Percentiles rank a stretch among this genome's conserved stretches.
These are phyloP conservation scores for Dillenia suffruticosa DNA, from an alignment of 164 flowering plant species.

Conservation along the genomic window DNA sequence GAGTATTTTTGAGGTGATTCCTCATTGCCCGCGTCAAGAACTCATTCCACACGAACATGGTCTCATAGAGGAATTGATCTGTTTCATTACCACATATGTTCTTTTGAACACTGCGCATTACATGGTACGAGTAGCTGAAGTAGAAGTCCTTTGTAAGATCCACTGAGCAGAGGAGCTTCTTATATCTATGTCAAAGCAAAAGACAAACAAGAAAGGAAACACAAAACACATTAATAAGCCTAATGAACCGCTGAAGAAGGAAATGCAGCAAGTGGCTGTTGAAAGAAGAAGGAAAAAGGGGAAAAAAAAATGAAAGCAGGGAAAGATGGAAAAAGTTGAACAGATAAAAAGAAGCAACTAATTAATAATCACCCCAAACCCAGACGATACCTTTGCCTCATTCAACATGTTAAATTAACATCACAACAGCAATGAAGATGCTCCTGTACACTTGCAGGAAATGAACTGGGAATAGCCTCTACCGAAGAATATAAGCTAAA, in stretches of 20 bases:
- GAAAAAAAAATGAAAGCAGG: constrained; percentile 8
- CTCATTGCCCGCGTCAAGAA: constrained; percentile 82
- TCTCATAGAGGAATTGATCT: constrained; percentile 54
- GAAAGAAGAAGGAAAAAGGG: constrained; percentile 5
- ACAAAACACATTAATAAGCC: not conserved
- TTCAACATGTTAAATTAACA: constrained; percentile 45
- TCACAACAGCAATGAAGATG: constrained; percentile 44
- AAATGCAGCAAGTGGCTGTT: constrained; percentile 6
- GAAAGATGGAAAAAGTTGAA: constrained; percentile 1
- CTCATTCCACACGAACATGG: constrained; percentile 99
- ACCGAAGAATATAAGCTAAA: constrained; percentile 17
- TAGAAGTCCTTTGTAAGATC: constrained; percentile 99
- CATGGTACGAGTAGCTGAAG: constrained; percentile 97
- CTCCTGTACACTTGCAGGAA: constrained; percentile 39
- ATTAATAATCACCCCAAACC: constrained; percentile 24
- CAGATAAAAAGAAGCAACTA: constrained; percentile 11
- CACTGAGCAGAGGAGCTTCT: constrained; percentile 93
- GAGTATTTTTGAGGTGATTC: constrained; percentile 64
- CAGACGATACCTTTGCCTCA: constrained; percentile 43
- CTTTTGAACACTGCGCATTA: constrained; percentile 92
- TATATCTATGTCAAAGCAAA: constrained; percentile 68
- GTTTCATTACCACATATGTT: constrained; percentile 54
- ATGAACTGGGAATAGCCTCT: constrained; percentile 25
- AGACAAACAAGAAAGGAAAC: constrained; percentile 15
- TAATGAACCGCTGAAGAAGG: too few relatives aligned